phyloP scores from a whole-genome alignment of 140 eudicot species.

The Ambrosia hybrid region DNA sequence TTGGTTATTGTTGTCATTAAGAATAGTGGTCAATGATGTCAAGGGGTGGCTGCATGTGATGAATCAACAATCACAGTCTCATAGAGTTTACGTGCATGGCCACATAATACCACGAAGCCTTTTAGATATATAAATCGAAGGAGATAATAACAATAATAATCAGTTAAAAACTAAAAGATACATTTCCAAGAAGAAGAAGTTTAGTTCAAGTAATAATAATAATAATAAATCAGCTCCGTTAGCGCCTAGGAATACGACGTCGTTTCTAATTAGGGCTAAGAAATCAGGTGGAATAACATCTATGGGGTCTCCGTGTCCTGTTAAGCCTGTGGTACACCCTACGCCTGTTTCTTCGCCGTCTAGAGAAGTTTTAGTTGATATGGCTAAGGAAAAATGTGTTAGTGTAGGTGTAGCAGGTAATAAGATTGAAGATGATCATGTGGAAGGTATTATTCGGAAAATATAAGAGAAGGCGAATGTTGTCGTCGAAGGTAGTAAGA shows the following conservation, averaged over 20 bases:
- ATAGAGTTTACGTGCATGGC: too few relatives aligned
- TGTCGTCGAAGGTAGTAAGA: too few relatives aligned
- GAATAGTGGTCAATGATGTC: too few relatives aligned
- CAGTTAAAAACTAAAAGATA: slow-evolving; percentile 65
- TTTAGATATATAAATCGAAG: too few relatives aligned
- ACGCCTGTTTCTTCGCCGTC: slow-evolving; percentile 90
- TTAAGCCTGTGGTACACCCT: slow-evolving; percentile 84
- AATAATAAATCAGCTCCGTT: slow-evolving; percentile 46
- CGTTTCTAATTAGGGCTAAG: slow-evolving; percentile 79
- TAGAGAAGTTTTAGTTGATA: slow-evolving; percentile 77
- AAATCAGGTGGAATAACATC: slow-evolving; percentile 89
- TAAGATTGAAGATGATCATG: too few relatives aligned
- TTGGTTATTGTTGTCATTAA: too few relatives aligned
- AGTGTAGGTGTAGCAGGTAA: too few relatives aligned
- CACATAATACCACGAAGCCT: too few relatives aligned
- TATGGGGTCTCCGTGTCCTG: slow-evolving; percentile 79
- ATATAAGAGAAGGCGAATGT: too few relatives aligned
- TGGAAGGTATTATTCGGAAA: too few relatives aligned
- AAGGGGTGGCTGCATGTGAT: too few relatives aligned
- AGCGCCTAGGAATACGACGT: slow-evolving; percentile 92
- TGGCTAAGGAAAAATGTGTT: slow-evolving; percentile 98
- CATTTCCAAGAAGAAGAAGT: slow-evolving; percentile 74
- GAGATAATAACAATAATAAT: slow-evolving; percentile 65
- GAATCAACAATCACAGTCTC: too few relatives aligned
- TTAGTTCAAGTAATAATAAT: slow-evolving; percentile 39